These are phyloP conservation scores for Wakefieldia striispora DNA, from an alignment of 768 basidiomycete species.

Conservation along the genomic window DNA sequence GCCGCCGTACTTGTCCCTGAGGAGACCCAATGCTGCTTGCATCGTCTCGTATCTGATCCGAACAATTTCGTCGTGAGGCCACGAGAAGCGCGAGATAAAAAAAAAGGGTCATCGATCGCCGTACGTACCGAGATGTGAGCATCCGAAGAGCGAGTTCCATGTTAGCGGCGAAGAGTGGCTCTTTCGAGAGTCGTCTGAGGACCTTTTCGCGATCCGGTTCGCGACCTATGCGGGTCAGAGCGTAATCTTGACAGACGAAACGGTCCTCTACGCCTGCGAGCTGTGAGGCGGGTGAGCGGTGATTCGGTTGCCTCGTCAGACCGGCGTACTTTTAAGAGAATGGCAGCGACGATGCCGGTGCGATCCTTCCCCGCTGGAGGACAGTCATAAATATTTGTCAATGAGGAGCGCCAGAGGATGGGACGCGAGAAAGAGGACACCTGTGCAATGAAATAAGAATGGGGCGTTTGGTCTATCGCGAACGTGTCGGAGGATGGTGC, in stretches of 20 bases:
- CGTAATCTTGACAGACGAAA: constrained; percentile 68
- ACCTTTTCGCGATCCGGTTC: constrained; percentile 75
- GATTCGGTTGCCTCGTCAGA: neutral
- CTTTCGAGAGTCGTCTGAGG: constrained; percentile 62
- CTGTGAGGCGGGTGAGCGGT: constrained; percentile 34
- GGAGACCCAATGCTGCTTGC: constrained; percentile 61
- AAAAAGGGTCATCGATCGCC: neutral
- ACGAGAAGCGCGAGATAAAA: neutral
- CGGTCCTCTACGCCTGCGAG: constrained; percentile 71
- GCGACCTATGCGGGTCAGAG: constrained; percentile 73
- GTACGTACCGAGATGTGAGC: constrained; percentile 67
- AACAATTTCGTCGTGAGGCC: neutral
- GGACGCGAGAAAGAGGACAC: constrained; percentile 23
- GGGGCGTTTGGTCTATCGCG: constrained; percentile 64
- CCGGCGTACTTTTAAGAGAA: constrained; percentile 59
- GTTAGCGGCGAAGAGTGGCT: constrained; percentile 72
- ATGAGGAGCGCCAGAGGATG: neutral
- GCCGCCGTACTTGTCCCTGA: constrained; percentile 66
- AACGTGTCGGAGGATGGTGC: constrained; percentile 69
- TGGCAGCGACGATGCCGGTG: constrained; percentile 73
- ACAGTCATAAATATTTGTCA: too few species aligned
- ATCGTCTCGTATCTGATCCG: constrained; percentile 67
- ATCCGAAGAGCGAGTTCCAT: constrained; percentile 78
- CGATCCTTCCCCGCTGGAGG: constrained; percentile 73
- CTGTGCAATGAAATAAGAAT: constrained; percentile 77